These are phyloP conservation scores for Boletus subcaerulescens DNA, from an alignment of 768 basidiomycete species.

Conservation along the genomic window DNA sequence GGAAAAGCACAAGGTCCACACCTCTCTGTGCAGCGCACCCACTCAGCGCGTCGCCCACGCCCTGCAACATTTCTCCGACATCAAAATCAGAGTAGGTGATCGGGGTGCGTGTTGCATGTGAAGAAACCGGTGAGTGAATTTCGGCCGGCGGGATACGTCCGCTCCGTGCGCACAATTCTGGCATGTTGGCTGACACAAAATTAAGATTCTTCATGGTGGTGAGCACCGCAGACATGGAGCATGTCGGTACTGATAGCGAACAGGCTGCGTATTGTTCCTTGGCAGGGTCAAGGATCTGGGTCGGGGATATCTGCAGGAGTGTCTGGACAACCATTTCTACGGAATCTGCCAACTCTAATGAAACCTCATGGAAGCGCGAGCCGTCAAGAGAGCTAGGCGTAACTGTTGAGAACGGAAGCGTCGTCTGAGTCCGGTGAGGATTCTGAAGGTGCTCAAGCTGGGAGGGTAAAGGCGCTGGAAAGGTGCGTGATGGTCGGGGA, in stretches of 20 bases:
- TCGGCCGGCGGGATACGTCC: conserved; percentile 16
- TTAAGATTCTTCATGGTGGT: conserved; percentile 93
- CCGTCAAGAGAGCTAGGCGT: conserved; percentile 19
- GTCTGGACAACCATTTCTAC: conserved; percentile 91
- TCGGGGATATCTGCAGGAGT: conserved; percentile 84
- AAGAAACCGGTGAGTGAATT: conserved; percentile 18
- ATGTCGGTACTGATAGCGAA: conserved; percentile 80
- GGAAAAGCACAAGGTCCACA: conserved; percentile 90
- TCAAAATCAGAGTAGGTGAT: conserved; percentile 67
- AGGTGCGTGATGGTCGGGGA: conserved; percentile 69
- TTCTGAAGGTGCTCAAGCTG: conserved; percentile 76
- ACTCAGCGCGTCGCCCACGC: conserved; percentile 82
- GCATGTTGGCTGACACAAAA: conserved; percentile 87
- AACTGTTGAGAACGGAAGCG: conserved; percentile 11
- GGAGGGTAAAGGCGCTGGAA: conserved; percentile 76
- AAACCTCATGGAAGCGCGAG: conserved; percentile 60
- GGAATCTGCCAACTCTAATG: conserved; percentile 86
- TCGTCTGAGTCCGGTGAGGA: conserved; percentile 45
- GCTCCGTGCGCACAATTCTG: conserved; percentile 31
- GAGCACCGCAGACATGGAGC: conserved; percentile 85
- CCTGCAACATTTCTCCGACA: conserved; percentile 87
- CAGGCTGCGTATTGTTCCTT: conserved; percentile 93
- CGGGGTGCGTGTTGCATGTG: conserved; percentile 15
- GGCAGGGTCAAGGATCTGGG: conserved; percentile 86
- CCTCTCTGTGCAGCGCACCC: conserved; percentile 78